These are phyloP conservation scores for Teratosphaeria zuluensis DNA, from an alignment of 2,329 filamentous ascomycete genomes.

Conservation along the genomic window DNA sequence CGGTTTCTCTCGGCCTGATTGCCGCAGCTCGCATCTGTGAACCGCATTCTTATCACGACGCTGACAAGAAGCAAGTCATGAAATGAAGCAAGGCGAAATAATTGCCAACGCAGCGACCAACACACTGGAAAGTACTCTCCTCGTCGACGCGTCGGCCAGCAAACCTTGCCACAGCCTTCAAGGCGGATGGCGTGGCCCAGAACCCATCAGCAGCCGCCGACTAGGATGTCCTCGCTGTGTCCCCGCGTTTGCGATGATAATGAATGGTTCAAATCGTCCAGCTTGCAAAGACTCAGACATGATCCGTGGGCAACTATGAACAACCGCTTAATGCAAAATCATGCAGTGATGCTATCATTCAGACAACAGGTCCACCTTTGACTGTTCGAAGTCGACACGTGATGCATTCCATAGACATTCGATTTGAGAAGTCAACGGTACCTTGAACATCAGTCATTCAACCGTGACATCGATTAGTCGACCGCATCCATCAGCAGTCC, in stretches of 20 bases:
- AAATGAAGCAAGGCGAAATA: background rate
- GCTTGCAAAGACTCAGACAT: background rate
- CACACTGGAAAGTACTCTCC: background rate
- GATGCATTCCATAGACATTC: no score
- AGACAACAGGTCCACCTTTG: no score
- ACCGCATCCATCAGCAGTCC: no score
- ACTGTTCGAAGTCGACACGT: no score
- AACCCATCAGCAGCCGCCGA: background rate
- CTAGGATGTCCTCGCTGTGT: background rate
- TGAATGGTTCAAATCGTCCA: background rate
- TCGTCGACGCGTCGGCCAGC: background rate
- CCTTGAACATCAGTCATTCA: no score
- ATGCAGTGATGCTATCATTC: no score
- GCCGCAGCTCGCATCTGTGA: no score
- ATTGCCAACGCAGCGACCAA: background rate
- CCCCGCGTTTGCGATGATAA: background rate
- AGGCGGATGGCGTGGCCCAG: background rate
- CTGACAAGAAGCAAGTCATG: no score
- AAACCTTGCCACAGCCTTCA: background rate
- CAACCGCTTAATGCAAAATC: no score
- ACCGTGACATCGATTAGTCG: no score
- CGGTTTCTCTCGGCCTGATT: background rate
- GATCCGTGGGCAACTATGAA: background rate
- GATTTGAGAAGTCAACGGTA: no score
- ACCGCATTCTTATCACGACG: no score